Base-by-base conservation (phyloP, 2,329 filamentous ascomycete genomes). In the Arthroderma uncinatum region DNA sequence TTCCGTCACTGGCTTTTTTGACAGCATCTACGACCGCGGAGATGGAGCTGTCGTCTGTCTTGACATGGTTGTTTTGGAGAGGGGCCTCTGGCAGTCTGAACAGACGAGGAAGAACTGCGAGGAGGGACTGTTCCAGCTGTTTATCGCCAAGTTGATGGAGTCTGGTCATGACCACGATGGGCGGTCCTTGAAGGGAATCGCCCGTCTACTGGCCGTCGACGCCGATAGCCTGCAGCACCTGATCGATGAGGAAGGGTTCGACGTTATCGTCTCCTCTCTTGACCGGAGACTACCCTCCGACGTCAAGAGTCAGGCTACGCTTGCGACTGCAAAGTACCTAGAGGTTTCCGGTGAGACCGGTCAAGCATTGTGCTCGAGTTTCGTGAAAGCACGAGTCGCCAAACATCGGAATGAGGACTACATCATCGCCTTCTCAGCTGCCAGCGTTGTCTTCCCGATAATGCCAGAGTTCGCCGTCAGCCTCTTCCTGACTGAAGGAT, bases 401-500 rank as follows among this genome's bases (percentile, higher is more conserved):
- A 83, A 85, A 61, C 84, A 84, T 55, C 92, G 86, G 23, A 88
- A 90, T 62, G 91, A 96, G 65, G 89, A 95, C 70, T 82, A 94
- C 63, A 89, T 95, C 56, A 79, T 93, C 53, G 91, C 91, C 4
- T 97, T 96, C 70, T 97, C 91, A 55, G 90, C 91, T n/a, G 89
- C 90, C 4, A 83, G 90, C 1, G 83, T 85, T 21, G 82, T 94
- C 7, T 98, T 98, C 68, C 91, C 93, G 1, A 81, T 98, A 55
- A 83, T 88, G 1, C 86, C 89, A 2, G 81, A 85, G 57, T 80
- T 88, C 44, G 88, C 85, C 1, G 79, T 88, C 2, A 78, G 83
- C 59, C 77, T 97, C 37, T 96, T 98, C 69, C 80, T 97, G 57
- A 90, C 84, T 36, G 89, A 95, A 63, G 89, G 89, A 2, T 97